Evolutionary conservation across 345 rosid species (phyloP).

Genomic region (Passiflora organensis): DNA sequence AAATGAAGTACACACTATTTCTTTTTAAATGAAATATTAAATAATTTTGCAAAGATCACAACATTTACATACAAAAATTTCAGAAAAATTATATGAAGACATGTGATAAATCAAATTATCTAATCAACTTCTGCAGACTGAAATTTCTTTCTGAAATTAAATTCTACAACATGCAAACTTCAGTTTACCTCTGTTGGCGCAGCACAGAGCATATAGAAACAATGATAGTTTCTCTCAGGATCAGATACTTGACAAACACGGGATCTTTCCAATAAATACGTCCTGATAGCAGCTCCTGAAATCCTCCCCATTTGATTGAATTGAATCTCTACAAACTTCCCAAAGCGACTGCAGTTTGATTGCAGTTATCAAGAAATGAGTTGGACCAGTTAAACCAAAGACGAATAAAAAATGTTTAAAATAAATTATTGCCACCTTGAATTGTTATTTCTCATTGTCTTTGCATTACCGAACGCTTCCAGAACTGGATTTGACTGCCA

Average conservation of each 20-base stretch:
- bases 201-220: constrained; percentile 98
- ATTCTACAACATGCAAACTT: no score
- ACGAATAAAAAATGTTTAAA: background rate
- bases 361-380: background rate
- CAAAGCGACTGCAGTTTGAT: constrained; percentile 93
- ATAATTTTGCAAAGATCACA: background rate
- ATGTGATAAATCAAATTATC: background rate
- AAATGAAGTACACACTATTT: no score
- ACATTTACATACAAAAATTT: background rate
- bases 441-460: constrained; percentile 92
- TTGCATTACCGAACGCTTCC: constrained; percentile 99
- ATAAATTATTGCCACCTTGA: constrained; percentile 58
- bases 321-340: constrained; percentile 99
- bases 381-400: constrained; percentile 15
- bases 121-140: no score
- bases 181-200: constrained; percentile 76
- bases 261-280: constrained; percentile 94
- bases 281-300: constrained; percentile 97
- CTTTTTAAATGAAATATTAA: no score
- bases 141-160: no score
- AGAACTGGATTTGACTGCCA: constrained; percentile 96
- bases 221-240: constrained; percentile 99
- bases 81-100: background rate
- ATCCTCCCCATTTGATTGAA: constrained; percentile 78
- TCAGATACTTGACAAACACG: constrained; percentile 99